These are phyloP conservation scores for Arabis hirsuta DNA, from an alignment of 345 rosid genomes.

Conservation along the genomic window DNA sequence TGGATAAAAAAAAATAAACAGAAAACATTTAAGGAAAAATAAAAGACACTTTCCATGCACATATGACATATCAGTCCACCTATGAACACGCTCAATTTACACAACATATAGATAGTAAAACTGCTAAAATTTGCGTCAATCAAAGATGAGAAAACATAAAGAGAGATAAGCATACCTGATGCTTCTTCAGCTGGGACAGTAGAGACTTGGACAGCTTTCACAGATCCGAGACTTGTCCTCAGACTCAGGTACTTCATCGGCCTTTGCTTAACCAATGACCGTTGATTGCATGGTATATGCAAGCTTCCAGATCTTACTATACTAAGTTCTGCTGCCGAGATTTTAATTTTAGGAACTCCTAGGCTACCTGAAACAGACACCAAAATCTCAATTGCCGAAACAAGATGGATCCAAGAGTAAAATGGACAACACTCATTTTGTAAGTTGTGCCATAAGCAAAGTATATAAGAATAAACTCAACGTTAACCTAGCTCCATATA, in stretches of 20 bases:
- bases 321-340: constrained; percentile 31
- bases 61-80: background rate
- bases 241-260: constrained; percentile 33
- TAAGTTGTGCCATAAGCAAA: constrained; percentile 18
- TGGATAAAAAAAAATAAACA: constrained; percentile 13
- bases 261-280: constrained; percentile 27
- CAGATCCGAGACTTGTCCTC: constrained; percentile 23
- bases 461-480: background rate
- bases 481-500: constrained; percentile 6
- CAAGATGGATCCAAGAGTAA: background rate
- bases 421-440: background rate
- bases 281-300: constrained; percentile 29
- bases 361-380: constrained; percentile 43
- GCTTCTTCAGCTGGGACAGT: constrained; percentile 35
- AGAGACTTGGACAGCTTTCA: constrained; percentile 40
- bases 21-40: background rate
- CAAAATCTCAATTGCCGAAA: background rate
- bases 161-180: constrained; percentile 32
- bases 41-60: constrained; percentile 13
- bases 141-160: background rate
- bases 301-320: constrained; percentile 36
- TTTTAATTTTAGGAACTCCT: constrained; percentile 45
- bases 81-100: constrained; percentile 2
- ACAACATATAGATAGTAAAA: constrained; percentile 1
- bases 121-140: background rate